Evolutionary conservation across 345 rosid species (phyloP), one percentile per base, ranked within the genome.

Genomic region (Eucalyptus curtisii): DNA sequence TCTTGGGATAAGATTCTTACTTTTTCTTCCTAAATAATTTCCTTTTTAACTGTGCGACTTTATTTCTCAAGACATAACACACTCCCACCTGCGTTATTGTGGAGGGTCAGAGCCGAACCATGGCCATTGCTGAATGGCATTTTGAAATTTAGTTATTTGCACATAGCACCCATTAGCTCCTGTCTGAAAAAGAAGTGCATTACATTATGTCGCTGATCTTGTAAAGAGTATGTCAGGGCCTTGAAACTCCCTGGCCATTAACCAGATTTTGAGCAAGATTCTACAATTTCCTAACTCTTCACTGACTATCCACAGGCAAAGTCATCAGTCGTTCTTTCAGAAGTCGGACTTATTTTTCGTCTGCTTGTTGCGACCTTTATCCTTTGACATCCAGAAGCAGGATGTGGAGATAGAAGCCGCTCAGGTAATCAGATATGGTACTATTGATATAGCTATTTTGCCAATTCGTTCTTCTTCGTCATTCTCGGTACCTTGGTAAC

Each of bases 261-360:
- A 71, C 81, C 81, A 37, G 81, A 76, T 76, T 76, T 37, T 37
- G 27, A 76, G 82, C 45, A 76, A 76, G 82, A 76, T 76, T 20
- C 27, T 0, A 10, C 27, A 37, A 20, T 76, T 19, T 37, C 47
- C 82, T 76, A 37, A 76, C 25, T 76, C 82, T 76, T 76, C 27
- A 10, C 82, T 37, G 82, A 76, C 82, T 20, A 59, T 90, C 85
- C 82, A 44, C 94, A 97, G 98, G 92, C 97, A 98, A 90, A 92
- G 92, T 90, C 99, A 98, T 95, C 91, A 90, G 84, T 86, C 91
- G 30, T 97, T 94, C 93, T 96, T 98, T 87, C 94, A 81, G 53
- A 98, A 98, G 90, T 96, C 98, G 14, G 97, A 96, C 92, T 59
- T 98, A 90, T 94, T 94, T 93, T 98, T 97, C 33, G 55, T 97